Conservation (phyloP, 805 yeast genomes). For the Lachancea cidri region DNA sequence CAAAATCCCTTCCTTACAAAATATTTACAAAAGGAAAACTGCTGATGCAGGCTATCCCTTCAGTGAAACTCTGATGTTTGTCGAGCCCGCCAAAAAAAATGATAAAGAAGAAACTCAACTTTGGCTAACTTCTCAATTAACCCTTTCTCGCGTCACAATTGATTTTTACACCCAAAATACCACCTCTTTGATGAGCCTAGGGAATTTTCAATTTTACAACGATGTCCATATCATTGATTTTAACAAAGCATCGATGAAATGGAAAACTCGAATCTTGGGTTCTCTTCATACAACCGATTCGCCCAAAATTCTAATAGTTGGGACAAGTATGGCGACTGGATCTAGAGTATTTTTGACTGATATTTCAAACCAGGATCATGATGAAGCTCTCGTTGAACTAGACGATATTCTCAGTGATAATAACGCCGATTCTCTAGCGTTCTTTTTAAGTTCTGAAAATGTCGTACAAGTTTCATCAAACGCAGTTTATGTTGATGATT, state of each 20-base stretch:
- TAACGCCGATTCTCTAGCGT: constrained; percentile 7
- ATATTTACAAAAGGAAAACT: neutral
- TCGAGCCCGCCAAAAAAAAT: neutral
- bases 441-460: constrained; percentile 10
- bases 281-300: neutral
- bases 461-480: constrained; percentile 16
- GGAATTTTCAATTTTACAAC: neutral
- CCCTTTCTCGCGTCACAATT: constrained; percentile 15
- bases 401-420: constrained; percentile 16
- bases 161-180: neutral
- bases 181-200: neutral
- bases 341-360: constrained; percentile 11
- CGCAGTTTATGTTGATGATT: constrained; percentile 9
- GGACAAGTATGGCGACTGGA: constrained; percentile 9
- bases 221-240: constrained; percentile 2
- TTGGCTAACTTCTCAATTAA: constrained; percentile 20
- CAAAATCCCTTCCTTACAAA: constrained; percentile 3
- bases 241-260: neutral
- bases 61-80: constrained; percentile 1
- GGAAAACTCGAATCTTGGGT: constrained; percentile 2
- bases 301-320: constrained; percentile 8
- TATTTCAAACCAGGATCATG: constrained; percentile 4
- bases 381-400: constrained; percentile 8
- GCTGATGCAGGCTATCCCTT: constrained; percentile 3
- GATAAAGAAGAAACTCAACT: constrained; percentile 9